phyloP scores from a whole-genome alignment of 805 yeast species.

The Saccharomyces kudriavzevii region DNA sequence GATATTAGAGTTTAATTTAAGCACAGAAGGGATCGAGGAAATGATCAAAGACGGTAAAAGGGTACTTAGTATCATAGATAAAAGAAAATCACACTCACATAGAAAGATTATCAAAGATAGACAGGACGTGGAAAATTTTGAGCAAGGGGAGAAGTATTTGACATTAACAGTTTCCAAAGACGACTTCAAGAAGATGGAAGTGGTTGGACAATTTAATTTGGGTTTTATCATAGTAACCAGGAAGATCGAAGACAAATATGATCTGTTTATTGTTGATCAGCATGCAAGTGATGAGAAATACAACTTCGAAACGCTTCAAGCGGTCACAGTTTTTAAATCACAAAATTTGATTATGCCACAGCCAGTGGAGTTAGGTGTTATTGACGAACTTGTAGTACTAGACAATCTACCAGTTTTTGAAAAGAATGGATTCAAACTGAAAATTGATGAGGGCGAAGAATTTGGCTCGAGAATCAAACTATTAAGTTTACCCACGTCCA shows the following conservation, averaged over 20 bases:
- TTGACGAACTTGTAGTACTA: constrained; percentile 68
- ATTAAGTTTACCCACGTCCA: constrained; percentile 64
- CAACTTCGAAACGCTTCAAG: constrained; percentile 70
- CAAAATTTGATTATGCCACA: constrained; percentile 64
- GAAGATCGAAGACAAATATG: constrained; percentile 34
- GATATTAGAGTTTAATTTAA: constrained; percentile 3
- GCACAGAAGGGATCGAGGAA: background rate
- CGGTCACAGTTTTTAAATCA: constrained; percentile 46
- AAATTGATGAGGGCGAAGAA: constrained; percentile 38
- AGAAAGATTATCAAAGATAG: constrained; percentile 11
- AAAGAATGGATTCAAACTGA: constrained; percentile 69
- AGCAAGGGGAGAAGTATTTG: constrained; percentile 49
- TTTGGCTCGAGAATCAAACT: constrained; percentile 55
- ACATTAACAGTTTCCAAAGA: constrained; percentile 56
- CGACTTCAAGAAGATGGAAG: constrained; percentile 67
- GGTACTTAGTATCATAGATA: background rate
- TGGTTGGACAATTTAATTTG: constrained; percentile 91
- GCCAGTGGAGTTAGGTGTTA: constrained; percentile 54
- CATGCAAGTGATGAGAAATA: constrained; percentile 96
- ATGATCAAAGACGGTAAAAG: background rate
- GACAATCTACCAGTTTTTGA: constrained; percentile 52
- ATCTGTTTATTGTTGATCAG: constrained; percentile 85
- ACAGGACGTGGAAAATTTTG: constrained; percentile 40
- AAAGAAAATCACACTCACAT: background rate
- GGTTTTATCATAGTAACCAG: constrained; percentile 81